Percentiles rank a stretch among this genome's conserved stretches.
phyloP scores from a whole-genome alignment of 257 asterid genomes.

The Solanum bulbocastanum region DNA sequence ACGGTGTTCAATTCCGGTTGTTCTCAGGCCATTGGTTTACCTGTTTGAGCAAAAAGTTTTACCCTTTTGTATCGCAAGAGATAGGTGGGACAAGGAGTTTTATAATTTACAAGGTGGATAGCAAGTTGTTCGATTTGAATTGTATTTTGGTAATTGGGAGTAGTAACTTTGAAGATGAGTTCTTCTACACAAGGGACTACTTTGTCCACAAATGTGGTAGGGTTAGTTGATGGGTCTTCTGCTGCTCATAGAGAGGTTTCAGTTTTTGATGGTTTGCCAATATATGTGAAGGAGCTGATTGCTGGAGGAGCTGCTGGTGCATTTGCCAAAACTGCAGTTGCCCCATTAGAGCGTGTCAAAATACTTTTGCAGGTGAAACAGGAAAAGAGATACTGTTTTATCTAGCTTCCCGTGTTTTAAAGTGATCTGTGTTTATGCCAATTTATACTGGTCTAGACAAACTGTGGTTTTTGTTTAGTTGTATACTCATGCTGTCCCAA shows the following conservation, averaged over 20 bases:
- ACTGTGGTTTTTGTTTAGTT: not conserved
- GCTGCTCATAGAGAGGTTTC: constrained; percentile 32
- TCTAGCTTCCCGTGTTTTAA: not conserved
- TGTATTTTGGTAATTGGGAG: not conserved
- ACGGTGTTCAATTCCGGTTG: constrained; percentile 31
- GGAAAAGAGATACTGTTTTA: not conserved
- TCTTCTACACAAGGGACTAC: constrained; percentile 72
- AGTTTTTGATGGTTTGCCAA: constrained; percentile 56
- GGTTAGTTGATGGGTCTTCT: constrained; percentile 47
- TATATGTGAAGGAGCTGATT: constrained; percentile 84
- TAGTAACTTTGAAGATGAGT: constrained; percentile 33
- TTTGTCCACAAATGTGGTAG: constrained; percentile 50
- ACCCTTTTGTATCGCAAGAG: constrained; percentile 41
- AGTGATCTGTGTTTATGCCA: not conserved
- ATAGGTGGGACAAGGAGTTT: constrained; percentile 87
- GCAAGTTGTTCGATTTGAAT: not conserved
- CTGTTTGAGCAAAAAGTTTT: constrained; percentile 35
- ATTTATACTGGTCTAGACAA: not conserved
- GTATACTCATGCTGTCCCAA: not conserved
- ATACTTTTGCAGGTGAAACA: constrained; percentile 82
- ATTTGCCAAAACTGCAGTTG: constrained; percentile 82
- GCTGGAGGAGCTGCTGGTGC: constrained; percentile 99
- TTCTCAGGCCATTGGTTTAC: constrained; percentile 66
- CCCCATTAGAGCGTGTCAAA: constrained; percentile 85
- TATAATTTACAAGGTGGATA: constrained; percentile 73